These are phyloP conservation scores for Leishmania guyanensis DNA, from an alignment of 208 protist genomes.

Conservation along the genomic window DNA sequence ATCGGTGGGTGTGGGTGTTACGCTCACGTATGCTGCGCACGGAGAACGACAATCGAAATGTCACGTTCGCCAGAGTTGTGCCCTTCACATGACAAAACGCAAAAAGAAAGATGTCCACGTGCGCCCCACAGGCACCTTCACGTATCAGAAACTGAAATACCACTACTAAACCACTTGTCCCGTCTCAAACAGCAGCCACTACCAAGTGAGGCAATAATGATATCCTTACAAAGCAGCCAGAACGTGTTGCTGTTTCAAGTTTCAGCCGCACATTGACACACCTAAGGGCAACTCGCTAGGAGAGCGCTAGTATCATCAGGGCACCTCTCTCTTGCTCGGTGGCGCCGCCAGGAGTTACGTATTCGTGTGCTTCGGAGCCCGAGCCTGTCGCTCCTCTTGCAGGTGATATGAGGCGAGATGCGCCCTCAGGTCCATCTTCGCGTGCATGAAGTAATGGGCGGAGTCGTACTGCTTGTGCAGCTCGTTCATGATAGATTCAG, in stretches of 20 bases:
- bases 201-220: background rate
- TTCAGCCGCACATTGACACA: background rate
- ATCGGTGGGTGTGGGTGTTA: background rate
- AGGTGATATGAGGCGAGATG: constrained; percentile 40
- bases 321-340: background rate
- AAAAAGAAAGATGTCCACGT: no score
- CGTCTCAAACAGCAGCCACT: background rate
- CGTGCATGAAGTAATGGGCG: constrained; percentile 48
- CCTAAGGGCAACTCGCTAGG: background rate
- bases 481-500: constrained; percentile 24
- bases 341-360: background rate
- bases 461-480: constrained; percentile 45
- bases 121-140: no score
- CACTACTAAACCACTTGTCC: background rate
- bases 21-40: background rate
- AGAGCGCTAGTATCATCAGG: background rate
- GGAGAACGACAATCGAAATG: background rate
- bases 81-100: no score
- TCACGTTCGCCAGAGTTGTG: background rate
- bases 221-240: background rate
- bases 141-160: no score
- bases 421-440: constrained; percentile 33
- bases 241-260: background rate
- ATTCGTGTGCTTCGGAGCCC: background rate
- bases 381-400: constrained; percentile 11